Percentiles rank a stretch among this genome's conserved stretches.
Evolutionary conservation across 768 basidiomycete species (phyloP).

Genomic region (Pisolithus tinctorius): DNA sequence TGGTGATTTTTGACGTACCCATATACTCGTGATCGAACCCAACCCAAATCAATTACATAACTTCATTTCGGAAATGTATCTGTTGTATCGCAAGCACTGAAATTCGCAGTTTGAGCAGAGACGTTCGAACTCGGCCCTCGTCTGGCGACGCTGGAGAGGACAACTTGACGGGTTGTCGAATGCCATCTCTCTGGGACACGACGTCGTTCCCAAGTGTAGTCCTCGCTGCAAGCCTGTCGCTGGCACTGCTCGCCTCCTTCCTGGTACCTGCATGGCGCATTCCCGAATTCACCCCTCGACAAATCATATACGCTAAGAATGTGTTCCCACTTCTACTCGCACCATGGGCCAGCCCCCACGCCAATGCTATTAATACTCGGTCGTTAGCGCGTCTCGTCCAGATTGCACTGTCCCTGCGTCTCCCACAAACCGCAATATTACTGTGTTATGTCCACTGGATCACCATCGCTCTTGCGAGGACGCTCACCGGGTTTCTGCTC

Average conservation of each 20-base stretch:
- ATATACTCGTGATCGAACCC: no score
- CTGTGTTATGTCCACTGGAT: constrained; percentile 19
- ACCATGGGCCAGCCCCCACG: constrained; percentile 27
- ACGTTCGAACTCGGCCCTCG: no score
- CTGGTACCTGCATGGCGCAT: constrained; percentile 6
- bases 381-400: constrained; percentile 18
- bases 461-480: constrained; percentile 12
- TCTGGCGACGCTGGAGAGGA: no score
- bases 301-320: constrained; percentile 30
- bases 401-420: constrained; percentile 8
- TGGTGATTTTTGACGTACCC: no score
- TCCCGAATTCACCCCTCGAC: constrained; percentile 32
- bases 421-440: constrained; percentile 3
- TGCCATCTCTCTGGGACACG: no score
- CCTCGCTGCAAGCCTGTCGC: no score
- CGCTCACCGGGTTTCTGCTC: constrained; percentile 15
- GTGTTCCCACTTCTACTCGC: constrained; percentile 27
- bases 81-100: no score
- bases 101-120: no score
- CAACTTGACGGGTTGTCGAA: no score
- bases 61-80: no score
- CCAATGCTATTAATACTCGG: constrained; percentile 11
- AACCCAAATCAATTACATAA: no score
- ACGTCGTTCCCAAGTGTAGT: no score
- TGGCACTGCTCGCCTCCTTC: neutral